Percentiles rank a stretch among this genome's conserved stretches.
Evolutionary conservation across 768 basidiomycete species (phyloP).

Genomic region (Leccinum rimulosum): DNA sequence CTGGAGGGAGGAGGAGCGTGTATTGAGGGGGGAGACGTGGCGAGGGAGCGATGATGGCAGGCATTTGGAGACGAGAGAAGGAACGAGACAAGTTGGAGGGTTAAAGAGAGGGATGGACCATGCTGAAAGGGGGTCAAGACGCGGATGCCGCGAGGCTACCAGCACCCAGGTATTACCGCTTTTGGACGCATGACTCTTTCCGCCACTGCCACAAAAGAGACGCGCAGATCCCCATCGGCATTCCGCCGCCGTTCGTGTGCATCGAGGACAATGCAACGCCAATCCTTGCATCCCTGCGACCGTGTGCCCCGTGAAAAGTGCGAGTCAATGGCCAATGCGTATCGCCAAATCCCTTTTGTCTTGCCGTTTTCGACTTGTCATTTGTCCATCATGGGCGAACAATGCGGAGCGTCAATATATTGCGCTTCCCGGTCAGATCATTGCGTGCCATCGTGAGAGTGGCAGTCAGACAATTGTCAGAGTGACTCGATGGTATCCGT

Average conservation of each 20-base stretch:
- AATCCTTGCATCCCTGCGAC: neutral
- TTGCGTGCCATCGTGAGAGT: neutral
- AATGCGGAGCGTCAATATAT: conserved; percentile 25
- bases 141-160: conserved; percentile 25
- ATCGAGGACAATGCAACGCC: neutral
- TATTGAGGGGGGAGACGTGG: conserved; percentile 33
- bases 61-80: conserved; percentile 26
- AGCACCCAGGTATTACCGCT: conserved; percentile 14
- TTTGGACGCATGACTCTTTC: conserved; percentile 25
- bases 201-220: conserved; percentile 1
- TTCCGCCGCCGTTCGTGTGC: neutral
- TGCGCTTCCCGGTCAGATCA: neutral
- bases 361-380: neutral
- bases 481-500: conserved; percentile 4
- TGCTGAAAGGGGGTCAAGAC: conserved; percentile 26
- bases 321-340: neutral
- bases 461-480: neutral
- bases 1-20: conserved; percentile 11
- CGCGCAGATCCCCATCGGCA: neutral
- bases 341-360: neutral
- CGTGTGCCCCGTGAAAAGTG: neutral
- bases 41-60: conserved; percentile 42
- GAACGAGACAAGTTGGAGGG: conserved; percentile 35
- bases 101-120: conserved; percentile 27
- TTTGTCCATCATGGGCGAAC: conserved; percentile 12